Percentiles rank a stretch among this genome's conserved stretches.
phyloP scores from a whole-genome alignment of 345 rosid species.

The Syzygium aromaticum region DNA sequence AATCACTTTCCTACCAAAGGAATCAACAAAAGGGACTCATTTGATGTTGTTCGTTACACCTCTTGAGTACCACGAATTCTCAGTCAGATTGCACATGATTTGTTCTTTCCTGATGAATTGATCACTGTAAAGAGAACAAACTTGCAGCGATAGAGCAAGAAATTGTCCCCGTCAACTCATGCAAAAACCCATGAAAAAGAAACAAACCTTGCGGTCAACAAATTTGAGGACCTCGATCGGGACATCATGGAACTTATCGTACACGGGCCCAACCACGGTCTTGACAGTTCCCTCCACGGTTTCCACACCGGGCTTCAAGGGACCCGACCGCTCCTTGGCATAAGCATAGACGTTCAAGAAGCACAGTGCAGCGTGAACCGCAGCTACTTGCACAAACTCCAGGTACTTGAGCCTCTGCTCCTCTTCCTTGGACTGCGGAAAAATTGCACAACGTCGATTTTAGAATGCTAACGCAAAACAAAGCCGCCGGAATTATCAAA shows the following conservation, averaged over 20 bases:
- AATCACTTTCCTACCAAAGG: too few relatives aligned
- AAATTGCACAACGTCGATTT: neutral
- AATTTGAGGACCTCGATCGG: slow-evolving; percentile 62
- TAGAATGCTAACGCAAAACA: neutral
- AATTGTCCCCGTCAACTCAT: too few relatives aligned
- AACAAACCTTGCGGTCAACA: slow-evolving; percentile 67
- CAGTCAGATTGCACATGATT: neutral
- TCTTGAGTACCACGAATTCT: neutral
- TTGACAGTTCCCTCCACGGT: slow-evolving; percentile 75
- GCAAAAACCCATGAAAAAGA: neutral
- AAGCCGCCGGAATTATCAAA: neutral
- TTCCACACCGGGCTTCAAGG: slow-evolving; percentile 75
- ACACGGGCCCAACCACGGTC: slow-evolving; percentile 72
- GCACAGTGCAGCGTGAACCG: slow-evolving; percentile 42
- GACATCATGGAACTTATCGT: slow-evolving; percentile 51
- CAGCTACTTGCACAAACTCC: slow-evolving; percentile 74
- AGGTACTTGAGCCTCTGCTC: slow-evolving; percentile 60
- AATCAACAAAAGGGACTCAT: too few relatives aligned
- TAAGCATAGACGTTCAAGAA: slow-evolving; percentile 45
- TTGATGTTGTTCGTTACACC: neutral
- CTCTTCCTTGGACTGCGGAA: slow-evolving; percentile 7
- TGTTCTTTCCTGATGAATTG: neutral
- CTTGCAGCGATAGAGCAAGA: neutral
- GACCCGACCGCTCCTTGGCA: slow-evolving; percentile 80
- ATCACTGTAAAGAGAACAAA: neutral